Conservation (phyloP, 2,329 filamentous ascomycete genomes). For the Gliomastix tumulicola region DNA sequence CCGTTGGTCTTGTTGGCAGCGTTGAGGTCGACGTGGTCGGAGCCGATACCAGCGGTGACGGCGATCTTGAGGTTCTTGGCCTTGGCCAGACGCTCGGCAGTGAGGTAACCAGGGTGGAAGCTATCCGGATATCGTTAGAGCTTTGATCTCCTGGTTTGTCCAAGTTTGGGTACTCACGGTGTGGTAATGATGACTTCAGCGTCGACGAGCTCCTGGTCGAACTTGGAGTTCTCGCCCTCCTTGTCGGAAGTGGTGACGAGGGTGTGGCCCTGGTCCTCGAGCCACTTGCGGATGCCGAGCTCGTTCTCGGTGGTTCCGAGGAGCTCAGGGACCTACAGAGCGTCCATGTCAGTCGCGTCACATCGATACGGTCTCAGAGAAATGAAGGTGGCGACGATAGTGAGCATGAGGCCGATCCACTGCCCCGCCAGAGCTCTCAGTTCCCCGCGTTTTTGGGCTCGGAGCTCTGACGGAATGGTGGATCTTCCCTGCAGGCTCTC, state of each 20-base stretch:
- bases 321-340: conserved; percentile 70
- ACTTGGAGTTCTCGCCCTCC: conserved; percentile 86
- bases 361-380: too few relatives aligned
- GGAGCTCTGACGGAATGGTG: too few relatives aligned
- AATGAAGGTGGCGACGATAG: too few relatives aligned
- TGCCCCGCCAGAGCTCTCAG: too few relatives aligned
- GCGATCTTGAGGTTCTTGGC: conserved; percentile 99
- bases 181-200: conserved; percentile 99
- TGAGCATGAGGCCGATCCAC: too few relatives aligned
- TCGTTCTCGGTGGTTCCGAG: conserved; percentile 98
- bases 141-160: not conserved
- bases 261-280: conserved; percentile 94
- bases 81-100: conserved; percentile 89
- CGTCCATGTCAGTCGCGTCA: too few relatives aligned
- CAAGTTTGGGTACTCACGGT: conserved; percentile 51
- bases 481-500: too few relatives aligned
- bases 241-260: conserved; percentile 97
- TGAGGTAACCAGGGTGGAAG: conserved; percentile 98
- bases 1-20: conserved; percentile 98
- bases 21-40: conserved; percentile 95
- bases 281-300: conserved; percentile 94
- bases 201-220: conserved; percentile 93
- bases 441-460: too few relatives aligned
- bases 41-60: conserved; percentile 94
- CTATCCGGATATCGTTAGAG: conserved; percentile 32